Percentiles rank a stretch among this genome's conserved stretches.
These are phyloP conservation scores for Phytophthora multivora DNA, from an alignment of 352 stramenopile genomes.

Conservation along the genomic window DNA sequence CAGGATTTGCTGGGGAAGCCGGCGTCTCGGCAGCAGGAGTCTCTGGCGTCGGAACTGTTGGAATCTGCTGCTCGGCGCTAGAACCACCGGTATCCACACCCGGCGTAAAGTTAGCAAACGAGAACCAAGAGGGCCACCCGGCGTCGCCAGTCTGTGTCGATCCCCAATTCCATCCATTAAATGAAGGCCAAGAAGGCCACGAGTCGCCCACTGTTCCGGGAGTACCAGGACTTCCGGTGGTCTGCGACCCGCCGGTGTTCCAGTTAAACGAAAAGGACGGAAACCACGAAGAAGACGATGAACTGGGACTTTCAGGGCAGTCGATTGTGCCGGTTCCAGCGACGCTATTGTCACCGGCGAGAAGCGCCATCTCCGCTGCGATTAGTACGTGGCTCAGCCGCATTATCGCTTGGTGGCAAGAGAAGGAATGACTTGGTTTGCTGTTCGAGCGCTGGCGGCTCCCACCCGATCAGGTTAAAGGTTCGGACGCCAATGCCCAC, in stretches of 20 bases:
- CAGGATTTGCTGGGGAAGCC: no score
- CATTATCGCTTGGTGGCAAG: neutral
- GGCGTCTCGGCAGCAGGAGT: no score
- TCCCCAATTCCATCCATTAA: neutral
- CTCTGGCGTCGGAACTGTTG: neutral
- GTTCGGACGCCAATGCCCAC: neutral
- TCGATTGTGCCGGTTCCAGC: neutral
- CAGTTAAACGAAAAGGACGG: slow-evolving; percentile 1
- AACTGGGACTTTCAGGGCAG: neutral
- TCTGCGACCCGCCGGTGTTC: neutral
- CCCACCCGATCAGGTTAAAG: neutral
- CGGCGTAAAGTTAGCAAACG: neutral
- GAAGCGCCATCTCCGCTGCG: neutral
- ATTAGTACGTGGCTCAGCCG: neutral
- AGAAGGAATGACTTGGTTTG: neutral
- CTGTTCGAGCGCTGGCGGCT: neutral
- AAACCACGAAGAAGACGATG: neutral
- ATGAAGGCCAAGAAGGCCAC: neutral
- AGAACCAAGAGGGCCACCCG: neutral
- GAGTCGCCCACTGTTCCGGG: neutral
- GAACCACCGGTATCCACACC: neutral
- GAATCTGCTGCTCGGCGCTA: neutral
- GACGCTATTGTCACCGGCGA: neutral
- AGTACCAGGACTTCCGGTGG: neutral
- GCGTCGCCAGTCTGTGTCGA: neutral